Conservation (phyloP, 2,329 filamentous ascomycete genomes). For the Clarireedia sp. region DNA sequence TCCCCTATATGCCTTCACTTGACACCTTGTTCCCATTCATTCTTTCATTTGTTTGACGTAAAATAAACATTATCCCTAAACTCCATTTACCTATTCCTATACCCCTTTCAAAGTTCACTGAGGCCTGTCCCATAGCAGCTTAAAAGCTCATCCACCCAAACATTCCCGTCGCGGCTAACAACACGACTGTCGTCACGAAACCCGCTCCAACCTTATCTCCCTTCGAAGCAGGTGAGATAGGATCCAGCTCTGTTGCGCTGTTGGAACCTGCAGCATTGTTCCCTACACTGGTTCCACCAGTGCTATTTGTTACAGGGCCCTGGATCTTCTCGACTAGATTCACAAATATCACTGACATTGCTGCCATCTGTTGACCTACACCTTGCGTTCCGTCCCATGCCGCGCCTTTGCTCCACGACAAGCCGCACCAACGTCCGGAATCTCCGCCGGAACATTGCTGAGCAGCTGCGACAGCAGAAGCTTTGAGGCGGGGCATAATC, state of each 20-base stretch:
- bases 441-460: slow-evolving; percentile 49
- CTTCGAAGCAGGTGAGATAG: slow-evolving; percentile 27
- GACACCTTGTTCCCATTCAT: neutral
- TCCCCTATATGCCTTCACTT: neutral
- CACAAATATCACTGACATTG: slow-evolving; percentile 50
- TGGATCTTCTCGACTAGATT: slow-evolving; percentile 30
- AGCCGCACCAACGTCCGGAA: slow-evolving; percentile 41
- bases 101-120: neutral
- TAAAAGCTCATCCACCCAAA: slow-evolving; percentile 32
- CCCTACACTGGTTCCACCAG: slow-evolving; percentile 33
- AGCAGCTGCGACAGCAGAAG: slow-evolving; percentile 47
- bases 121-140: neutral
- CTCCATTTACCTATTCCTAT: neutral
- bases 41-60: neutral
- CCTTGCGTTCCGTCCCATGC: slow-evolving; percentile 47
- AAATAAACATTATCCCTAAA: neutral
- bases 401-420: slow-evolving; percentile 46
- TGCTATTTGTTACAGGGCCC: slow-evolving; percentile 20
- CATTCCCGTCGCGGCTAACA: slow-evolving; percentile 25
- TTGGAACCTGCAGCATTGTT: slow-evolving; percentile 21
- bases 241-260: slow-evolving; percentile 12
- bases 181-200: slow-evolving; percentile 33
- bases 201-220: slow-evolving; percentile 36
- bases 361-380: slow-evolving; percentile 65
- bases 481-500: slow-evolving; percentile 45